Conservation (phyloP, 2,329 filamentous ascomycete species). For the Blastomyces emzantsi region DNA sequence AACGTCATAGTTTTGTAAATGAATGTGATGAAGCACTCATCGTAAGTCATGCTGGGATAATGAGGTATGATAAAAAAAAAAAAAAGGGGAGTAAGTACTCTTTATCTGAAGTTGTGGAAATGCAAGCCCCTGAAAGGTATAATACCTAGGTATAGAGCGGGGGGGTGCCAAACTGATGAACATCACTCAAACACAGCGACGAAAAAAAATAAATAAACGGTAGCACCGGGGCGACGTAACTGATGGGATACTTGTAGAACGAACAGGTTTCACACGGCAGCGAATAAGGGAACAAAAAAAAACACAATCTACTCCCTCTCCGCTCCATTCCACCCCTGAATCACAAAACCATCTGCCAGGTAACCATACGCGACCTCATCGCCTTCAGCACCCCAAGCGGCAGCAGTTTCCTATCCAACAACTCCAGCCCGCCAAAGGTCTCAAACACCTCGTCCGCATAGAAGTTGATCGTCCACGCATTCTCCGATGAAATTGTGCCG, state of each 20-base stretch:
- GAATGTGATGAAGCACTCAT: neutral
- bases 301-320: no score
- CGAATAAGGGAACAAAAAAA: neutral
- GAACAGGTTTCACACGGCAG: neutral
- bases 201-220: neutral
- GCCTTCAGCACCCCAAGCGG: slow-evolving; percentile 33
- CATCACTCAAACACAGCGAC: neutral
- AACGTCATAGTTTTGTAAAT: neutral
- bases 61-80: neutral
- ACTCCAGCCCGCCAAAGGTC: slow-evolving; percentile 29
- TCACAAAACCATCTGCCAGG: slow-evolving; percentile 36
- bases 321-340: neutral
- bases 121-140: neutral
- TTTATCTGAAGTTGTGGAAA: neutral
- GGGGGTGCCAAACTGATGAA: neutral
- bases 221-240: neutral
- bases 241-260: neutral
- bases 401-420: slow-evolving; percentile 35
- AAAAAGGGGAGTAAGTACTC: neutral
- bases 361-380: slow-evolving; percentile 35
- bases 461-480: slow-evolving; percentile 31
- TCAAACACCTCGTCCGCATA: slow-evolving; percentile 28
- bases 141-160: no score
- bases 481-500: slow-evolving; percentile 19
- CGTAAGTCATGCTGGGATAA: neutral